These are phyloP conservation scores for Botrytis hyacinthi DNA, from an alignment of 2,329 filamentous ascomycete genomes.

Conservation along the genomic window DNA sequence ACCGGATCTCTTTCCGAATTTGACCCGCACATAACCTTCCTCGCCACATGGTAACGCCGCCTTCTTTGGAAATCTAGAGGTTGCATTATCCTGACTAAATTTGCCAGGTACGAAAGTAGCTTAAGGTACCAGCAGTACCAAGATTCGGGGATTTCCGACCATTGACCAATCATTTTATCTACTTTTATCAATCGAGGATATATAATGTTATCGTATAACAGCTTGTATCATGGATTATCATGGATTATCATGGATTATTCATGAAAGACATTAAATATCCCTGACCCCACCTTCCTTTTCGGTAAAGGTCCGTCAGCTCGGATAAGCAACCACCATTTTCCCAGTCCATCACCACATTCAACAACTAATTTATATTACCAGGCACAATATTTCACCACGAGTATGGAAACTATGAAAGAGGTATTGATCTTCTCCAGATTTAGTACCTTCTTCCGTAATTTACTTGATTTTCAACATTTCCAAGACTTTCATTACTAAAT, in stretches of 20 bases:
- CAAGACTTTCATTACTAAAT: neutral
- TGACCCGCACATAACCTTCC: neutral
- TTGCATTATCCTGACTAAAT: neutral
- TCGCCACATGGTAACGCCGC: slow-evolving; percentile 1
- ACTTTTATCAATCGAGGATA: slow-evolving; percentile 3
- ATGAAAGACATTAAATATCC: neutral
- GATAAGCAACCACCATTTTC: slow-evolving; percentile 5
- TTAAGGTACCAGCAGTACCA: neutral
- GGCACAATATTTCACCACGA: neutral
- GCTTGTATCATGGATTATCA: neutral
- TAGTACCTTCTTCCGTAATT: neutral
- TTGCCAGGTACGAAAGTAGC: slow-evolving; percentile 6
- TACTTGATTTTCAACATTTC: neutral
- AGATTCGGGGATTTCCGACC: neutral
- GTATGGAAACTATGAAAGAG: neutral
- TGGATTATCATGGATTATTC: neutral
- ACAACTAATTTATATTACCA: neutral
- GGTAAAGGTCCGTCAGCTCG: slow-evolving; percentile 3
- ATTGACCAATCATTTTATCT: neutral
- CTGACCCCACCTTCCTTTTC: slow-evolving; percentile 12
- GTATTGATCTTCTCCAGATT: neutral
- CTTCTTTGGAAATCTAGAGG: neutral
- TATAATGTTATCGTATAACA: neutral
- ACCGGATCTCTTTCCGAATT: neutral
- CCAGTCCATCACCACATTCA: neutral